Conservation (phyloP, 2,329 filamentous ascomycete genomes). For the Colletotrichum zoysiae region DNA sequence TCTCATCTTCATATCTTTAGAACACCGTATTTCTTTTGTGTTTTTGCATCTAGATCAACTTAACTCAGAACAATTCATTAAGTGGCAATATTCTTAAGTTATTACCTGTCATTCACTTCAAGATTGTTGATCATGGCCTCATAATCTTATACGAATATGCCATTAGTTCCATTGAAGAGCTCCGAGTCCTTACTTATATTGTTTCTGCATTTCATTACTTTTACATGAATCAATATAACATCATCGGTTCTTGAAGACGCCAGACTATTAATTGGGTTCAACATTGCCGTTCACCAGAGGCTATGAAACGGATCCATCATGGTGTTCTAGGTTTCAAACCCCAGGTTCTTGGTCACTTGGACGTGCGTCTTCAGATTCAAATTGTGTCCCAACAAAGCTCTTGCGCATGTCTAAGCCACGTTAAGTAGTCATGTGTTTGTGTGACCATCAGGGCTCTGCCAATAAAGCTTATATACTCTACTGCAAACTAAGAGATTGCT, state of each 20-base stretch:
- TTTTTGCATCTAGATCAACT: no score
- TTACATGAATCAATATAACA: background rate
- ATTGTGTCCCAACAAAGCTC: no score
- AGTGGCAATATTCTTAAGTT: no score
- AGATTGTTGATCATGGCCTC: accelerated
- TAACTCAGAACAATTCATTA: no score
- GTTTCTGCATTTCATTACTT: background rate
- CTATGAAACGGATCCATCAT: background rate
- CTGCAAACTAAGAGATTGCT: accelerated
- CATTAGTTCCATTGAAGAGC: no score
- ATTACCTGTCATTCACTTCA: background rate
- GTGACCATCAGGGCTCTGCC: background rate
- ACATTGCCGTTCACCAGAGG: background rate
- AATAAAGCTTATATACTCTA: background rate
- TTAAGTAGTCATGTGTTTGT: background rate
- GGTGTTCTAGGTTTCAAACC: background rate
- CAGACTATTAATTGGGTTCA: accelerated
- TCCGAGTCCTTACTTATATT: background rate
- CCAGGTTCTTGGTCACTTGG: no score
- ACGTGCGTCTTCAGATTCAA: no score
- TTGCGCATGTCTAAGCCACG: background rate
- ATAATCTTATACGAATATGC: background rate
- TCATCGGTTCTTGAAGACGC: background rate
- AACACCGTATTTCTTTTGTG: no score
- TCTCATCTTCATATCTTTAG: no score